These are phyloP conservation scores for Trichoderma sp. DNA, from an alignment of 2,329 filamentous ascomycete species.

Conservation along the genomic window DNA sequence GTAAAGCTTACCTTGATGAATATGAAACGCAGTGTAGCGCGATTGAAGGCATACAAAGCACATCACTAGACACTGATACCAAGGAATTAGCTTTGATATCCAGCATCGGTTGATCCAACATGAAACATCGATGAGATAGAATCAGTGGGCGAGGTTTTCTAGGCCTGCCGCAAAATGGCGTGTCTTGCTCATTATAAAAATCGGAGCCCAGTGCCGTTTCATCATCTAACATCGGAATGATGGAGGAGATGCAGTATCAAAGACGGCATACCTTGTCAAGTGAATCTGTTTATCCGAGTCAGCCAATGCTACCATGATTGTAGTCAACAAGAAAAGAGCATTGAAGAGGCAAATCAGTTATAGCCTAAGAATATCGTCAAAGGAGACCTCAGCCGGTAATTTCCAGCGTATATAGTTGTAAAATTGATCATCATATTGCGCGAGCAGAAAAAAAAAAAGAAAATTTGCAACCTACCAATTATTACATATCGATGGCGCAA, in stretches of 20 bases:
- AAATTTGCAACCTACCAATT: slow-evolving; percentile 31
- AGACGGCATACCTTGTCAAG: slow-evolving; percentile 37
- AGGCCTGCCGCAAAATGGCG: slow-evolving; percentile 96
- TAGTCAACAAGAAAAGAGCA: slow-evolving; percentile 3
- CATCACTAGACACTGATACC: slow-evolving; percentile 23
- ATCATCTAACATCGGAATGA: slow-evolving; percentile 56
- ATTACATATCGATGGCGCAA: not conserved
- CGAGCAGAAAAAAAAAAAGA: not conserved
- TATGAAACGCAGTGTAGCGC: not conserved
- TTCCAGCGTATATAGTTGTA: slow-evolving; percentile 74
- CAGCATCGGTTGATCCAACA: not conserved
- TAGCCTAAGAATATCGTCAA: slow-evolving; percentile 86
- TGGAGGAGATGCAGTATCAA: slow-evolving; percentile 23
- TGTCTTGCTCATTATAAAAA: slow-evolving; percentile 68
- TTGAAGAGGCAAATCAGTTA: slow-evolving; percentile 60
- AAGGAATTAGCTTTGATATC: not conserved
- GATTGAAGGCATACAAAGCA: not conserved
- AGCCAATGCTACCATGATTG: slow-evolving; percentile 28
- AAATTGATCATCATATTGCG: slow-evolving; percentile 61
- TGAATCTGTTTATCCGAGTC: slow-evolving; percentile 29
- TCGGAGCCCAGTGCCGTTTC: slow-evolving; percentile 99
- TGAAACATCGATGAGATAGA: slow-evolving; percentile 23
- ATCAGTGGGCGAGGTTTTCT: slow-evolving; percentile 99
- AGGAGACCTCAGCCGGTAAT: slow-evolving; percentile 90
- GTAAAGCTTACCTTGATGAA: slow-evolving; percentile 7